Evolutionary conservation across 352 stramenopile species (phyloP), one percentile per base, ranked within the genome.

Genomic region (Elongisporangium senticosum): DNA sequence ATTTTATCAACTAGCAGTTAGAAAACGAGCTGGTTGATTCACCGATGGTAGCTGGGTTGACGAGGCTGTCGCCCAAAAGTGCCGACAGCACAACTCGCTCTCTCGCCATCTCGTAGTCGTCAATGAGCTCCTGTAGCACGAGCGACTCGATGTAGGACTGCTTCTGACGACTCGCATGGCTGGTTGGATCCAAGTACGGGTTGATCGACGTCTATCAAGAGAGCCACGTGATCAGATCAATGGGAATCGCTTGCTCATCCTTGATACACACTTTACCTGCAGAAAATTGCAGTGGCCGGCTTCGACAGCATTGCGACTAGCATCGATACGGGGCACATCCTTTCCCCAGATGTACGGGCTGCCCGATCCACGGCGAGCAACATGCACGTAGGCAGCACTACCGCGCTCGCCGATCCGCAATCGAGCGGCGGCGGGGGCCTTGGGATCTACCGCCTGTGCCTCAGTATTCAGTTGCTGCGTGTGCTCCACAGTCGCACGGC

Each of bases 81-180:
- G 74, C 74, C 7, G 73, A 88, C 21, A 91, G 53, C 14, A 93
- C 70, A 20, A 93, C 55, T 8, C 63, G 78, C 23, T 90, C 78
- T 1, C 84, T 76, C 10, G 81, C 71, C 50, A 93, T 73, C 37
- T 74, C 71, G 11, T 80, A 64, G 7, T 90, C 79, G 26, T 83
- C 63, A 17, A 93, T 61, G 3, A 74, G 62, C 62, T 93, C 84
- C 33, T 89, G 77, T 4, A 91, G 62, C 47, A 70, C 72, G 8
- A 91, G 72, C 48, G 81, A 78, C 63, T 91, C 81, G 3, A 87
- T 72, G 58, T 83, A 89, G n/a, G 66, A 55, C 47, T 91, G 79
- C 53, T 91, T 91, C 6, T 82, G 60, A 0, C 61, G 65, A 5
- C 68, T 62, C 14, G 51, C 33, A 21, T 66, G 60, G 11, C 24